Conservation (phyloP, 1,284 basidiomycete species). For the Rhizopogon parksii region DNA sequence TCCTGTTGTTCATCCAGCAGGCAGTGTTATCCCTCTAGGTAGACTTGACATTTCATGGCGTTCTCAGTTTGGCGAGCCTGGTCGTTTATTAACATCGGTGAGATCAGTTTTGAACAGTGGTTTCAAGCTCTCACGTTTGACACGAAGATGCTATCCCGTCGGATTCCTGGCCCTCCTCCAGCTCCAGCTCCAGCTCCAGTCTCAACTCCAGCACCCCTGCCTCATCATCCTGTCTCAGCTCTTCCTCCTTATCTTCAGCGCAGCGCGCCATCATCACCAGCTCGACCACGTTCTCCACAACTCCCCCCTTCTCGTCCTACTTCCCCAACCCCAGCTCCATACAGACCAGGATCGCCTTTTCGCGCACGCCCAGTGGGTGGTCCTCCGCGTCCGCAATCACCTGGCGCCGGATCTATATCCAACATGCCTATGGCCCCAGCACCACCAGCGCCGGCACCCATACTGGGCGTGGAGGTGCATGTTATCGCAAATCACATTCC, state of each 20-base stretch:
- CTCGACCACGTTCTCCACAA: constrained; percentile 48
- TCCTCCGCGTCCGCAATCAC: constrained; percentile 43
- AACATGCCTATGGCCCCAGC: constrained; percentile 11
- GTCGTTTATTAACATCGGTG: constrained; percentile 72
- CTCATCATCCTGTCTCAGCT: constrained; percentile 55
- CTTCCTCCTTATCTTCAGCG: constrained; percentile 68
- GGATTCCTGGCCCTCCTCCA: constrained; percentile 45
- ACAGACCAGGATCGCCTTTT: constrained; percentile 53
- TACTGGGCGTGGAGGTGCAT: constrained; percentile 47
- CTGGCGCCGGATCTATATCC: constrained; percentile 25
- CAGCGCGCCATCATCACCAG: constrained; percentile 31
- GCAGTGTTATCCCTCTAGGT: constrained; percentile 69
- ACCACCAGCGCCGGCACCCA: constrained; percentile 15
- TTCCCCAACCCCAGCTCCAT: constrained; percentile 31
- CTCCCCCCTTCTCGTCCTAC: constrained; percentile 42
- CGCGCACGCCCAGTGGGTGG: constrained; percentile 37
- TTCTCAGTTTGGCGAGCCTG: constrained; percentile 74
- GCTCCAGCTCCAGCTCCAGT: constrained; percentile 23
- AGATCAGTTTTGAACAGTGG: constrained; percentile 11
- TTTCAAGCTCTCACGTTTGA: neutral
- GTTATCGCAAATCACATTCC: constrained; percentile 51
- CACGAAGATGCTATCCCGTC: constrained; percentile 59
- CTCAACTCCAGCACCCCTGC: constrained; percentile 16
- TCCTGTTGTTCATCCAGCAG: constrained; percentile 50
- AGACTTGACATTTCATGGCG: constrained; percentile 79